Percentiles rank a stretch among this genome's conserved stretches.
Evolutionary conservation across 169 alveolate genomes (phyloP).

Genomic region (Plasmodium inui): DNA sequence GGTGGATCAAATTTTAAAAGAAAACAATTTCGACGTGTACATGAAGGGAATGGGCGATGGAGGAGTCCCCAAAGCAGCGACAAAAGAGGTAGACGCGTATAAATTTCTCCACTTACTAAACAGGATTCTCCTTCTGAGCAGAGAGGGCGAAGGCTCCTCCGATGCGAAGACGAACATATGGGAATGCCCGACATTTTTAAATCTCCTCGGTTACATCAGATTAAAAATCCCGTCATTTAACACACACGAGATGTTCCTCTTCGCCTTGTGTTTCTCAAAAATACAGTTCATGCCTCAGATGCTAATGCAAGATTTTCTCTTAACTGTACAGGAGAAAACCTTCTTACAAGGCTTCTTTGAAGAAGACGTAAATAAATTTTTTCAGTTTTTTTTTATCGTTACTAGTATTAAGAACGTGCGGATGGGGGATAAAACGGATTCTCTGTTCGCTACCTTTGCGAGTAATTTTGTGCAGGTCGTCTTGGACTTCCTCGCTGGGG

Average conservation of each 20-base stretch:
- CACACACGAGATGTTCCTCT: slow-evolving; percentile 49
- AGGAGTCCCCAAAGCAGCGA: neutral
- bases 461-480: slow-evolving; percentile 23
- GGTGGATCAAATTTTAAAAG: slow-evolving; percentile 30
- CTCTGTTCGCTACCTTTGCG: slow-evolving; percentile 23
- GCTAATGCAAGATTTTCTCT: slow-evolving; percentile 17
- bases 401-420: slow-evolving; percentile 43
- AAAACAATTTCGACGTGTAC: slow-evolving; percentile 31
- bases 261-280: slow-evolving; percentile 67
- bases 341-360: slow-evolving; percentile 19
- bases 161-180: slow-evolving; percentile 22
- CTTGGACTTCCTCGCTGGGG: neutral
- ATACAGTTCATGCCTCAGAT: slow-evolving; percentile 71
- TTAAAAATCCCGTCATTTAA: slow-evolving; percentile 47
- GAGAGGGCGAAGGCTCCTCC: slow-evolving; percentile 1
- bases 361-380: slow-evolving; percentile 27
- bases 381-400: slow-evolving; percentile 35
- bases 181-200: slow-evolving; percentile 35
- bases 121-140: slow-evolving; percentile 35
- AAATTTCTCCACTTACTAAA: slow-evolving; percentile 36
- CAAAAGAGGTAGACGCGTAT: slow-evolving; percentile 43
- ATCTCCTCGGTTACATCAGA: slow-evolving; percentile 19
- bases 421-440: neutral
- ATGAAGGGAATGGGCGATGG: slow-evolving; percentile 9
- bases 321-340: neutral